These are phyloP conservation scores for Adansonia rubrostipa DNA, from an alignment of 441 rosid genomes.

Conservation along the genomic window DNA sequence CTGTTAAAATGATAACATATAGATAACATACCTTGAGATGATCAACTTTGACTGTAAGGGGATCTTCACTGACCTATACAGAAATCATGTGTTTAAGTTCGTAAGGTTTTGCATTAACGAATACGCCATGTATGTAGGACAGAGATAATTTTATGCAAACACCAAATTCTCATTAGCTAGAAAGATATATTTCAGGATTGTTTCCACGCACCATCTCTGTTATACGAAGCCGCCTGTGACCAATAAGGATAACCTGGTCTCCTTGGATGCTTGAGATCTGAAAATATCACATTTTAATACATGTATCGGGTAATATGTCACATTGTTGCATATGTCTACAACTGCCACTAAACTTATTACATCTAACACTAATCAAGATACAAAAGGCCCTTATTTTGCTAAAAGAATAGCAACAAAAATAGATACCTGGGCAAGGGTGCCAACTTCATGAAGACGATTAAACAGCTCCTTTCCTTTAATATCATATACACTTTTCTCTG, in stretches of 20 bases:
- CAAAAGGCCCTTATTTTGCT: background rate
- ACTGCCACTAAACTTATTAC: background rate
- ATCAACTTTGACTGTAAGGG: slow-evolving; percentile 96
- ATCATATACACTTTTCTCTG: slow-evolving; percentile 69
- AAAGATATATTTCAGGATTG: background rate
- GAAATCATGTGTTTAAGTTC: slow-evolving; percentile 30
- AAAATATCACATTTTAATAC: slow-evolving; percentile 32
- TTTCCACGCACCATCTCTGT: slow-evolving; percentile 78
- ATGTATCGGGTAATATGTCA: slow-evolving; percentile 11
- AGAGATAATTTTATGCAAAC: background rate
- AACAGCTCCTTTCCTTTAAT: slow-evolving; percentile 88
- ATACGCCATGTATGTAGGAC: background rate
- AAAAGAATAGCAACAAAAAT: slow-evolving; percentile 27
- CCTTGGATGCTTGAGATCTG: slow-evolving; percentile 94
- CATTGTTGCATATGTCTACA: background rate
- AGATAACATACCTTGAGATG: slow-evolving; percentile 76
- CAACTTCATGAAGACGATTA: slow-evolving; percentile 92
- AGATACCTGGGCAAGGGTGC: slow-evolving; percentile 93
- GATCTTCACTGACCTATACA: slow-evolving; percentile 84
- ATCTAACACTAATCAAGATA: slow-evolving; percentile 10
- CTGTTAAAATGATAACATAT: slow-evolving; percentile 25
- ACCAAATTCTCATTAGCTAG: background rate
- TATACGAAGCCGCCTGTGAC: slow-evolving; percentile 90
- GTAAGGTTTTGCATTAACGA: slow-evolving; percentile 24
- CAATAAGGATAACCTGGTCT: slow-evolving; percentile 91